Evolutionary conservation across 768 basidiomycete species (phyloP).

Genomic region (Agrocybe chaxingu): DNA sequence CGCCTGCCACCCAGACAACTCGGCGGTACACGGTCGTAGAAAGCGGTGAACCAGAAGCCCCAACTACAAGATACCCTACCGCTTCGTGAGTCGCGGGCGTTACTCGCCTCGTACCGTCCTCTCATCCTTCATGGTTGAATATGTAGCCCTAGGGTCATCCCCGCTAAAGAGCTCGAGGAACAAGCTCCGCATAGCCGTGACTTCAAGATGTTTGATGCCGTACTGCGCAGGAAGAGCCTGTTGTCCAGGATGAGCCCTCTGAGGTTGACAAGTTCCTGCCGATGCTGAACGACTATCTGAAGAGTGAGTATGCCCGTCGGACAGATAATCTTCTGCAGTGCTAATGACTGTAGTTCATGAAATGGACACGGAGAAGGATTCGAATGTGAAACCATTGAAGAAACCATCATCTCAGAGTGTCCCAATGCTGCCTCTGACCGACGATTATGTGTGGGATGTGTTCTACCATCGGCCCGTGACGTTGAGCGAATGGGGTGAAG

Average conservation of each 20-base stretch:
- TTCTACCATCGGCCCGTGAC: slow-evolving; percentile 71
- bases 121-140: not conserved
- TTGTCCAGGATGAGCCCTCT: slow-evolving; percentile 30
- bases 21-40: slow-evolving; percentile 54
- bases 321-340: not conserved
- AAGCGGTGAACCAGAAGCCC: slow-evolving; percentile 22
- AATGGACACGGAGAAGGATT: slow-evolving; percentile 7
- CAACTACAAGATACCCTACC: slow-evolving; percentile 27
- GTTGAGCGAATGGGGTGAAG: slow-evolving; percentile 57
- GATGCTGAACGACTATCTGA: slow-evolving; percentile 73
- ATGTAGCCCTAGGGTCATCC: slow-evolving; percentile 52
- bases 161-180: slow-evolving; percentile 45
- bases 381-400: not conserved
- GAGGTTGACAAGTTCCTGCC: slow-evolving; percentile 80
- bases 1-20: slow-evolving; percentile 11
- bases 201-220: slow-evolving; percentile 73
- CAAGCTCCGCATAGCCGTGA: slow-evolving; percentile 24
- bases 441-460: slow-evolving; percentile 83
- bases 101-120: not conserved
- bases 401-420: slow-evolving; percentile 6
- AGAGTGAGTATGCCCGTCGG: slow-evolving; percentile 34
- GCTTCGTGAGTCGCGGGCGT: slow-evolving; percentile 36
- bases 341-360: slow-evolving; percentile 23
- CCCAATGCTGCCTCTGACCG: slow-evolving; percentile 13
- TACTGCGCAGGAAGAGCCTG: slow-evolving; percentile 36